phyloP scores from a whole-genome alignment of 768 basidiomycete genomes.

The Russula griseocarnosa region DNA sequence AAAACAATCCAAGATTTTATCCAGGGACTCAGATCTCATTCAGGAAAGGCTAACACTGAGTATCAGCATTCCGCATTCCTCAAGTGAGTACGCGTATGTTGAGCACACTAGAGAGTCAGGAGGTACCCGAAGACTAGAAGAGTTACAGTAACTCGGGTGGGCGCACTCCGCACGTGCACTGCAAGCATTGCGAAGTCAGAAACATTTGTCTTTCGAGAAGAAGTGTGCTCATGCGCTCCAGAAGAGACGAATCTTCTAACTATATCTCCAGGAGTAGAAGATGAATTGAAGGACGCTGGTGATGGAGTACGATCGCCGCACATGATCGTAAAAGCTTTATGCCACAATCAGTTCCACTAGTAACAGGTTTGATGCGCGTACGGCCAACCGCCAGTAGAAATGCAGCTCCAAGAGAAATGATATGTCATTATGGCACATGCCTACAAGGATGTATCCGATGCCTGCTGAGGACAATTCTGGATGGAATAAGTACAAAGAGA shows the following conservation, averaged over 20 bases:
- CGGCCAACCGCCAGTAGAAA: background rate
- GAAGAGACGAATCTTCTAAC: background rate
- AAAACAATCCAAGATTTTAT: background rate
- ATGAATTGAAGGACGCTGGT: background rate
- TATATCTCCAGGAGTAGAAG: background rate
- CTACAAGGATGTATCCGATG: constrained; percentile 18
- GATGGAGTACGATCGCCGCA: background rate
- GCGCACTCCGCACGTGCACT: background rate
- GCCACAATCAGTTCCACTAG: background rate
- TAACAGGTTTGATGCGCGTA: background rate
- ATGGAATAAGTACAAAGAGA: constrained; percentile 27
- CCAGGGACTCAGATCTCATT: background rate
- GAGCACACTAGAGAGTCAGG: background rate
- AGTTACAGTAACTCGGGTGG: constrained; percentile 1
- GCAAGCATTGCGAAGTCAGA: background rate
- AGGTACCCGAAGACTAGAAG: background rate
- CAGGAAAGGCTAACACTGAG: background rate
- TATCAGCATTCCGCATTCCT: background rate
- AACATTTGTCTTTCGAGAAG: constrained; percentile 5
- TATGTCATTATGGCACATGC: constrained; percentile 24
- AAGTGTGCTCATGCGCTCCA: background rate
- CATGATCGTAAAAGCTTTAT: background rate
- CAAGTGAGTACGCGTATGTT: background rate
- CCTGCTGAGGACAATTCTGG: constrained; percentile 23
- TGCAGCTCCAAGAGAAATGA: constrained; percentile 6